phyloP scores from a whole-genome alignment of 371 early-diverging fungal genomes.

The Capillidium heterosporum region DNA sequence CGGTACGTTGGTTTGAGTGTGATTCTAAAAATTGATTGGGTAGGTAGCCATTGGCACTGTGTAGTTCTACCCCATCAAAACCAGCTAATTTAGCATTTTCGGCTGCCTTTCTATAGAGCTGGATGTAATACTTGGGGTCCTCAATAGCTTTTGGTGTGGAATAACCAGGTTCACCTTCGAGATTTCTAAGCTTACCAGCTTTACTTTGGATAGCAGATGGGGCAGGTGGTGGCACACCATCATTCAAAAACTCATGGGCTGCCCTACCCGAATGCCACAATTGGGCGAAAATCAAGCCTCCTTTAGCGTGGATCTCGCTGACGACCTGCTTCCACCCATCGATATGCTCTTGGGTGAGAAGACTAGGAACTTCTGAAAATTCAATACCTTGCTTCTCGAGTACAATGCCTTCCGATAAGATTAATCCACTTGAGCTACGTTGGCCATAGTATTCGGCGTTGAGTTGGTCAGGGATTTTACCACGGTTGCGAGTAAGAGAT shows the following conservation, averaged over 20 bases:
- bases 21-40: conserved; percentile 31
- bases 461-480: conserved; percentile 19
- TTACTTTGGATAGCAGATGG: conserved; percentile 22
- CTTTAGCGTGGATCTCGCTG: conserved; percentile 38
- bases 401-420: conserved; percentile 63
- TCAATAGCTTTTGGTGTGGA: conserved; percentile 20
- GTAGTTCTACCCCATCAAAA: conserved; percentile 50
- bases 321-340: conserved; percentile 32
- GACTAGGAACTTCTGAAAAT: conserved; percentile 45
- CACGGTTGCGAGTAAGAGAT: conserved; percentile 26
- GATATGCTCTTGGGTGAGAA: conserved; percentile 63
- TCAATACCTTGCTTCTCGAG: conserved; percentile 56
- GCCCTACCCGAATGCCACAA: conserved; percentile 59
- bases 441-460: conserved; percentile 31
- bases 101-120: conserved; percentile 19
- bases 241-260: neutral
- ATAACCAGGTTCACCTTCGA: conserved; percentile 13
- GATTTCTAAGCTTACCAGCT: conserved; percentile 18
- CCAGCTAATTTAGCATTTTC: conserved; percentile 15
- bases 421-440: conserved; percentile 38
- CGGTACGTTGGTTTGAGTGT: conserved; percentile 30
- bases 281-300: conserved; percentile 45
- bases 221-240: conserved; percentile 8
- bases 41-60: conserved; percentile 43
- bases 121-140: conserved; percentile 33